A percentile compares a stretch with the other conserved stretches of the same genome.
Evolutionary conservation across 2,329 filamentous ascomycete species (phyloP).

Genomic region (Aspergillus transmontanensis): DNA sequence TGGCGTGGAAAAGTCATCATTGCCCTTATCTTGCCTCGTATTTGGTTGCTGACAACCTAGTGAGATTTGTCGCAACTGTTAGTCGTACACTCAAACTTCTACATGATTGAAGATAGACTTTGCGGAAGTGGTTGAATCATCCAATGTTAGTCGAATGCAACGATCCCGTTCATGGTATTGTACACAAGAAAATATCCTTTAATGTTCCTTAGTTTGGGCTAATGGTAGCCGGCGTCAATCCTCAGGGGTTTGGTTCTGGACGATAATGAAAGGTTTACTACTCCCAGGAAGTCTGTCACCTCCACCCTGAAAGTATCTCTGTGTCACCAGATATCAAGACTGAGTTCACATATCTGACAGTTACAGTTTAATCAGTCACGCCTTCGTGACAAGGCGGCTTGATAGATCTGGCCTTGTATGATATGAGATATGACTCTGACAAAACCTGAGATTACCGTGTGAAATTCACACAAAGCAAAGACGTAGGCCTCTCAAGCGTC

Average conservation of each 20-base stretch:
- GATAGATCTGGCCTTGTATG: not conserved
- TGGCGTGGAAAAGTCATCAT: not conserved
- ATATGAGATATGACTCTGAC: not conserved
- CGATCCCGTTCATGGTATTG: too few relatives aligned
- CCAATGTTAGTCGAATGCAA: too few relatives aligned
- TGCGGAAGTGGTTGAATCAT: too few relatives aligned
- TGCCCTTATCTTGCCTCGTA: not conserved
- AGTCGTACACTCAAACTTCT: too few relatives aligned
- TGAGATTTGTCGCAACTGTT: too few relatives aligned
- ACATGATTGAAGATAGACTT: too few relatives aligned
- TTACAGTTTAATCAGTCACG: not conserved
- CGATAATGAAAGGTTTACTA: too few relatives aligned
- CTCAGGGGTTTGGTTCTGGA: too few relatives aligned
- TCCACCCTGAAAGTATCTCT: not conserved
- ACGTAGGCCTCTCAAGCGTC: not conserved
- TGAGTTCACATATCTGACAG: not conserved
- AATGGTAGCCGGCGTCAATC: too few relatives aligned
- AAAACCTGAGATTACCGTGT: not conserved
- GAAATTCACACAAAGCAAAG: not conserved
- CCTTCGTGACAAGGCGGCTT: not conserved
- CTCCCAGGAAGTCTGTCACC: too few relatives aligned
- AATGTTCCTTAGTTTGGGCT: too few relatives aligned
- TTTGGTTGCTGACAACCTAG: not conserved
- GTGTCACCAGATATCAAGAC: not conserved
- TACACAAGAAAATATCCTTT: too few relatives aligned